A percentile compares a stretch with the other conserved stretches of the same genome.
These are phyloP conservation scores for Verbena officinalis DNA, from an alignment of 257 asterid genomes.

Conservation along the genomic window DNA sequence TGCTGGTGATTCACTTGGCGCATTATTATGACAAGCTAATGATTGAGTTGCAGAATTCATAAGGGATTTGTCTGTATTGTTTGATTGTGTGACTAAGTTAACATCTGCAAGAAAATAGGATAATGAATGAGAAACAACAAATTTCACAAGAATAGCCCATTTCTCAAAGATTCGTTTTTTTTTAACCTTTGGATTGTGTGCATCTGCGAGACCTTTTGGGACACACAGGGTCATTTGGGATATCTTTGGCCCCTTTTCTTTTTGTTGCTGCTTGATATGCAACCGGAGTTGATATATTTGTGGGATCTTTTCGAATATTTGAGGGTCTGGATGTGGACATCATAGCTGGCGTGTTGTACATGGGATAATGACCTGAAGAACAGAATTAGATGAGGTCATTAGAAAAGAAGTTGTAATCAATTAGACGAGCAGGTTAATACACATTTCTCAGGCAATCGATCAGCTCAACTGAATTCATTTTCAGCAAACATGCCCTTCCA, in stretches of 20 bases:
- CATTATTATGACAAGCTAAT: conserved; percentile 27
- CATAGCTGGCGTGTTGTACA: conserved; percentile 45
- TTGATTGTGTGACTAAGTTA: conserved; percentile 34
- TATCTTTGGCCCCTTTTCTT: conserved; percentile 57
- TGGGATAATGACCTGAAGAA: conserved; percentile 55
- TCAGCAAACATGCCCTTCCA: background rate
- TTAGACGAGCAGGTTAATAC: background rate
- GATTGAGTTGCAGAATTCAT: conserved; percentile 36
- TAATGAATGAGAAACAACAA: conserved; percentile 4
- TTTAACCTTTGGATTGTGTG: conserved; percentile 54
- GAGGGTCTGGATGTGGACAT: conserved; percentile 45
- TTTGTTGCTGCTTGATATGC: conserved; percentile 42
- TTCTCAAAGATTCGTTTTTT: background rate
- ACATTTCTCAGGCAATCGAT: conserved; percentile 11
- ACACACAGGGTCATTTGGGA: conserved; percentile 29
- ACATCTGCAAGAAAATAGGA: conserved; percentile 38
- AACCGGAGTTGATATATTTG: conserved; percentile 48
- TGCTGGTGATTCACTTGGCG: conserved; percentile 36
- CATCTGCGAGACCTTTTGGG: conserved; percentile 62
- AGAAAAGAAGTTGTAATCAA: background rate
- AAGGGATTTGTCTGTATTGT: conserved; percentile 26
- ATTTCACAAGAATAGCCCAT: background rate
- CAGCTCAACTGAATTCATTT: background rate
- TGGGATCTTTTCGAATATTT: conserved; percentile 28
- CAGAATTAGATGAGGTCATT: background rate